Conservation (phyloP, 2,329 filamentous ascomycete genomes). For the Trichoderma hamatum region DNA sequence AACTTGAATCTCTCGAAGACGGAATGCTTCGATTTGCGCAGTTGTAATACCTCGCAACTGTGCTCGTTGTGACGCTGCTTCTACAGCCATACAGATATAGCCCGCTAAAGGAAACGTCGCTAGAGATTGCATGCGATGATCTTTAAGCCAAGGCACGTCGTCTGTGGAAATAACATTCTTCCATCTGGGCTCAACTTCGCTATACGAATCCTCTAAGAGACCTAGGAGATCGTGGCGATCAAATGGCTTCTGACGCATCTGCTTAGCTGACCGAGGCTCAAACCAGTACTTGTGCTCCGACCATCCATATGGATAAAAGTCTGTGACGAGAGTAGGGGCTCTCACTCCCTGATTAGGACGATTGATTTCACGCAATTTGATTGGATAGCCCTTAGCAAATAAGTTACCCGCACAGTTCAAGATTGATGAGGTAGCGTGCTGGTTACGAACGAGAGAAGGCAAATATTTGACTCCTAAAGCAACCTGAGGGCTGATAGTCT, state of each 20-base stretch:
- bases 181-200: conserved; percentile 52
- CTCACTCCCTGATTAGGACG: conserved; percentile 34
- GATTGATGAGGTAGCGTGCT: conserved; percentile 51
- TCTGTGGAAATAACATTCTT: conserved; percentile 51
- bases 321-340: conserved; percentile 41
- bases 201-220: conserved; percentile 47
- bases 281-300: conserved; percentile 53
- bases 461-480: conserved; percentile 47
- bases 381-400: conserved; percentile 48
- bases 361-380: conserved; percentile 53
- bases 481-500: conserved; percentile 46
- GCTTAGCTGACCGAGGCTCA: conserved; percentile 49
- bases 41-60: conserved; percentile 31
- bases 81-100: conserved; percentile 55
- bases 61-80: conserved; percentile 47
- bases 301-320: conserved; percentile 54
- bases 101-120: conserved; percentile 59
- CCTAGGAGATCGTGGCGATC: conserved; percentile 53
- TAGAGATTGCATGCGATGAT: conserved; percentile 61
- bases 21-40: conserved; percentile 31
- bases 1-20: conserved; percentile 35
- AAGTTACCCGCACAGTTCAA: conserved; percentile 50
- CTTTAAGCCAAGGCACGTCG: conserved; percentile 59
- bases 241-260: conserved; percentile 46
- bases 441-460: conserved; percentile 54